Percentiles rank a stretch among this genome's conserved stretches.
Evolutionary conservation across 495 filamentous ascomycete genomes (phyloP).

Genomic region (Hamigera avellanea): DNA sequence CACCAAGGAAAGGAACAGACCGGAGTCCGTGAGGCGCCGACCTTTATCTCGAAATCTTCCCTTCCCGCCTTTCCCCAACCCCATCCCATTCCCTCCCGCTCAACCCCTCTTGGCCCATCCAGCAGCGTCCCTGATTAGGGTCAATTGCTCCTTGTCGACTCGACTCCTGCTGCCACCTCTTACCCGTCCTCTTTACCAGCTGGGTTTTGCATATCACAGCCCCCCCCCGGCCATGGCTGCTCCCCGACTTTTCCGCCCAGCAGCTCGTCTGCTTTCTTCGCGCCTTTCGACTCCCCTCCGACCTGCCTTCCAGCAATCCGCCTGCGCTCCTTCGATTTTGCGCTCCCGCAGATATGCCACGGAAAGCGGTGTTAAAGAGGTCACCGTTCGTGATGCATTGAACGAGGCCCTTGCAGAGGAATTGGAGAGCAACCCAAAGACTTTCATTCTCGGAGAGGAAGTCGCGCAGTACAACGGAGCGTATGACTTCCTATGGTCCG

Average conservation of each 20-base stretch:
- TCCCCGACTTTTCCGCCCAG: conserved; percentile 73
- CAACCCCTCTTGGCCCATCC: too few species aligned
- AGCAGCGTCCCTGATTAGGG: conserved; percentile 1
- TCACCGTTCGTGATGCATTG: conserved; percentile 91
- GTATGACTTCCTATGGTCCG: conserved; percentile 25
- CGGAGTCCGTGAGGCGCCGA: conserved; percentile 2
- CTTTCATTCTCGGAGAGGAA: conserved; percentile 93
- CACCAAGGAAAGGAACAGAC: not conserved
- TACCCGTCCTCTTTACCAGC: conserved; percentile 6
- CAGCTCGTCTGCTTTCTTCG: conserved; percentile 61
- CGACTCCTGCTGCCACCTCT: conserved; percentile 8
- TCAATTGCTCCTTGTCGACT: conserved; percentile 3
- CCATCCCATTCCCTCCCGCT: too few species aligned
- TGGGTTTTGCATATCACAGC: conserved; percentile 4
- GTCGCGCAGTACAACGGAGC: conserved; percentile 99
- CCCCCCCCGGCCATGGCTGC: conserved; percentile 40
- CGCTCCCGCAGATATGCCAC: conserved; percentile 37
- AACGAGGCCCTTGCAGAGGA: conserved; percentile 98
- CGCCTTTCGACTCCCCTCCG: conserved; percentile 41
- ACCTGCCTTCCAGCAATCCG: conserved; percentile 38
- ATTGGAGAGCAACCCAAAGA: conserved; percentile 85
- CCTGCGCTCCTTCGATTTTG: conserved; percentile 34
- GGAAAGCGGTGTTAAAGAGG: conserved; percentile 64
- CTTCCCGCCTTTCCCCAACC: not conserved
- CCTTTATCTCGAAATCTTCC: conserved; percentile 2